Evolutionary conservation across 2,329 filamentous ascomycete species (phyloP).

Genomic region (Xylaria sp.): DNA sequence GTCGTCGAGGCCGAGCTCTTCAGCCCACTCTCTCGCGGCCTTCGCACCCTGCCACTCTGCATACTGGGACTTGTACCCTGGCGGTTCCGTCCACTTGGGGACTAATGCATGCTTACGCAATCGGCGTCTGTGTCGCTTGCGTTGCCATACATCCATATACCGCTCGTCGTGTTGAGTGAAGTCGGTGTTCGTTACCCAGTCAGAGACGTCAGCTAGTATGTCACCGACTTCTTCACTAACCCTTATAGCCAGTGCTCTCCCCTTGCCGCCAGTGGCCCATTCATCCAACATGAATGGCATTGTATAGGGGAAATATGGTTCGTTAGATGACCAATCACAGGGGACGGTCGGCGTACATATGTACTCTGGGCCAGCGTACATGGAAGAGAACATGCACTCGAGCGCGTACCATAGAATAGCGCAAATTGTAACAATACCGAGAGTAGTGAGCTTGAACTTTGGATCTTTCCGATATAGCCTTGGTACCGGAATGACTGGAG

Average conservation of each 20-base stretch:
- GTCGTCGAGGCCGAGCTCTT: slow-evolving; percentile 56
- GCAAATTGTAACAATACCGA: slow-evolving; percentile 60
- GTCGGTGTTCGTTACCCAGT: slow-evolving; percentile 58
- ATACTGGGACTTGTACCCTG: slow-evolving; percentile 57
- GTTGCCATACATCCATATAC: slow-evolving; percentile 59
- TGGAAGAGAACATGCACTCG: slow-evolving; percentile 65
- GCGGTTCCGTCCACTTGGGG: slow-evolving; percentile 51
- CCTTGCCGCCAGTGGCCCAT: slow-evolving; percentile 66
- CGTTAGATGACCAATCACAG: slow-evolving; percentile 67
- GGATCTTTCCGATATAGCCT: slow-evolving; percentile 59
- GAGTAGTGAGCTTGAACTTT: slow-evolving; percentile 59
- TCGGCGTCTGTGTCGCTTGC: slow-evolving; percentile 62
- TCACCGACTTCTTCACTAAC: slow-evolving; percentile 60
- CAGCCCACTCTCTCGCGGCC: slow-evolving; percentile 54
- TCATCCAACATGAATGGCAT: slow-evolving; percentile 72
- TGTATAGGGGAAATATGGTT: slow-evolving; percentile 69
- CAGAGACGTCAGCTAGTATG: slow-evolving; percentile 59
- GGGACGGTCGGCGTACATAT: slow-evolving; percentile 57
- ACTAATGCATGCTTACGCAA: slow-evolving; percentile 60
- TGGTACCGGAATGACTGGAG: slow-evolving; percentile 58
- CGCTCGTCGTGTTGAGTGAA: slow-evolving; percentile 57
- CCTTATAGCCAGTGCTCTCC: slow-evolving; percentile 54
- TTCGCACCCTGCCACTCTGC: slow-evolving; percentile 58
- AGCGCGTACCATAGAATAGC: slow-evolving; percentile 63
- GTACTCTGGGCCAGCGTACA: slow-evolving; percentile 64